phyloP scores from a whole-genome alignment of 176 grass and related monocot species.

The Eremochloa ophiuroides region DNA sequence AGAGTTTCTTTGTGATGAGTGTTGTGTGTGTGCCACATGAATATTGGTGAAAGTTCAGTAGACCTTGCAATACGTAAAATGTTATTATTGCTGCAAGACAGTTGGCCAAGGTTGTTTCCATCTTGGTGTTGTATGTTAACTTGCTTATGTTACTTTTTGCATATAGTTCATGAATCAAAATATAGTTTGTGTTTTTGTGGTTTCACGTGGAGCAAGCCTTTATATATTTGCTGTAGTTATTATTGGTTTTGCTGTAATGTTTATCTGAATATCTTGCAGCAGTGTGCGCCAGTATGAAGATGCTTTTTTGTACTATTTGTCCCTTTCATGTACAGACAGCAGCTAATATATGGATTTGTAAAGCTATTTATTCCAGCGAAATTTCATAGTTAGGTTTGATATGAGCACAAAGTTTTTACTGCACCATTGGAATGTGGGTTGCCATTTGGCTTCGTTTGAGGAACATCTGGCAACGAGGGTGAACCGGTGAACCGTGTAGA shows the following conservation, averaged over 20 bases:
- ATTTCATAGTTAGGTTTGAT: not conserved
- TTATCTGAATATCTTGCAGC: not conserved
- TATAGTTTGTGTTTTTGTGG: not conserved
- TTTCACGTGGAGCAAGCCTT: not conserved
- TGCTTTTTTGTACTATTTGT: not conserved
- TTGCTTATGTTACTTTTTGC: slow-evolving; percentile 28
- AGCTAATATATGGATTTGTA: not conserved
- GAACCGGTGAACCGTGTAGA: not conserved
- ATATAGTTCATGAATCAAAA: slow-evolving; percentile 41
- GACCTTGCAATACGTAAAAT: not conserved
- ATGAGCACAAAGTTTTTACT: not conserved
- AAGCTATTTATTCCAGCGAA: not conserved
- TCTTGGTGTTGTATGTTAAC: slow-evolving; percentile 37
- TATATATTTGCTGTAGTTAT: not conserved
- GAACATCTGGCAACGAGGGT: not conserved
- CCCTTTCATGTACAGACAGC: not conserved
- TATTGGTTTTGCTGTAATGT: slow-evolving; percentile 13
- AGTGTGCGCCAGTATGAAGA: not conserved
- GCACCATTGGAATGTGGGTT: not conserved
- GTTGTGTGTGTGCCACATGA: not conserved
- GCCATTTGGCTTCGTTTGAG: not conserved
- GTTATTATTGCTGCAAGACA: slow-evolving; percentile 16
- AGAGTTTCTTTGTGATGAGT: slow-evolving; percentile 12
- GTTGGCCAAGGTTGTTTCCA: slow-evolving; percentile 17
- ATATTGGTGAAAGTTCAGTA: not conserved